A percentile compares a stretch with the other conserved stretches of the same genome.
These are phyloP conservation scores for Rhizophagus prolifer DNA, from an alignment of 192 early-diverging fungal genomes.

Conservation along the genomic window DNA sequence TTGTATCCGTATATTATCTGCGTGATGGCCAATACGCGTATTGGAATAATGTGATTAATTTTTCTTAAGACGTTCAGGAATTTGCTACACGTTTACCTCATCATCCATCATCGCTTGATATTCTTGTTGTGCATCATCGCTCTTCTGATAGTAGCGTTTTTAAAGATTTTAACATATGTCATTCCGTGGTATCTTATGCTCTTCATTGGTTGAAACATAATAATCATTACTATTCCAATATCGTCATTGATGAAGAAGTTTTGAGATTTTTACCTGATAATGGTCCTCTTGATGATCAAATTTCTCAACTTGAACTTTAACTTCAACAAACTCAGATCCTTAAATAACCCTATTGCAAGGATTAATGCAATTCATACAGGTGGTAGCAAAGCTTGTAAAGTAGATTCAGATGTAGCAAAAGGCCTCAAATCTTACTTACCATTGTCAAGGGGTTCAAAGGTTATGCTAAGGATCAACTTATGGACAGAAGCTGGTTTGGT, in stretches of 20 bases:
- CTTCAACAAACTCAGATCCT: too few species aligned
- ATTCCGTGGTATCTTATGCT: neutral
- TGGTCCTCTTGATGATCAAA: neutral
- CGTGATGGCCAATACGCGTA: neutral
- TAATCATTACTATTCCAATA: conserved; percentile 12
- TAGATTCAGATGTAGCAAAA: too few species aligned
- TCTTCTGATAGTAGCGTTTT: neutral
- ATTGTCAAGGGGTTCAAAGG: too few species aligned
- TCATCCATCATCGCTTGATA: conserved; percentile 3
- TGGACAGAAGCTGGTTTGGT: too few species aligned
- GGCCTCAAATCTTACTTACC: too few species aligned
- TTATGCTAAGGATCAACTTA: too few species aligned
- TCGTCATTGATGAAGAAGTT: conserved; percentile 5
- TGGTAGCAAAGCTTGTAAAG: too few species aligned
- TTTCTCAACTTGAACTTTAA: neutral
- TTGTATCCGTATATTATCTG: neutral
- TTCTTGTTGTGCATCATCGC: neutral
- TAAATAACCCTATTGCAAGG: too few species aligned
- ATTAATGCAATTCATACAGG: too few species aligned
- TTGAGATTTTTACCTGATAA: conserved; percentile 5
- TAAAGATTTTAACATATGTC: conserved; percentile 2
- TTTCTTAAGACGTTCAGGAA: neutral
- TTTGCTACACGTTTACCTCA: neutral
- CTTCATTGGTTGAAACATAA: conserved; percentile 6
- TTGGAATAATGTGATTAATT: conserved; percentile 9